These are phyloP conservation scores for Immersiporthe knoxdaviesiana DNA, from an alignment of 2,329 filamentous ascomycete genomes.

Conservation along the genomic window DNA sequence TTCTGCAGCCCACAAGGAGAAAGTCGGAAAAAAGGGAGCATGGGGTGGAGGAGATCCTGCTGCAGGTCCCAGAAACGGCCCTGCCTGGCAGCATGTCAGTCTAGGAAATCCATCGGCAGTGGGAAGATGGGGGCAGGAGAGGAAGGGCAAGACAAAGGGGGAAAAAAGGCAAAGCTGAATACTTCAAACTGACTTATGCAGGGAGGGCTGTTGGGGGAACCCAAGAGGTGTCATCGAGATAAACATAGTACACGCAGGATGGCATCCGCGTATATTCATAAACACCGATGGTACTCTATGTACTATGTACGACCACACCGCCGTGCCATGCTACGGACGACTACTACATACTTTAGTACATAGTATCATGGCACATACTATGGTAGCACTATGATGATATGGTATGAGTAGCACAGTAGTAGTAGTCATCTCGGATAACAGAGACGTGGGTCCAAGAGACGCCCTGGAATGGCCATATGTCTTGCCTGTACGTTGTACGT, in stretches of 20 bases:
- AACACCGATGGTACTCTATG: not conserved
- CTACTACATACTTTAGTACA: no score
- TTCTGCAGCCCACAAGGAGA: constrained; percentile 11
- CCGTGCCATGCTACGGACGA: no score
- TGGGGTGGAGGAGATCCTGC: not conserved
- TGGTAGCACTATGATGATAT: not conserved
- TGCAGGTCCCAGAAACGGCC: constrained; percentile 7
- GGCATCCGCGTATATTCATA: no score
- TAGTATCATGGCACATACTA: no score
- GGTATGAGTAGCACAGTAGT: no score
- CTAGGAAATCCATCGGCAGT: not conserved
- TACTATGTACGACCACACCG: no score
- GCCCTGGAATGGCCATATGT: not conserved
- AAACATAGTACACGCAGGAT: no score
- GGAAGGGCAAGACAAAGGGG: no score
- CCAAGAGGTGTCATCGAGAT: not conserved
- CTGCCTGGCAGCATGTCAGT: not conserved
- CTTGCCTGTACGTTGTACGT: not conserved
- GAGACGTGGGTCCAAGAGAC: not conserved
- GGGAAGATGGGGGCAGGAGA: not conserved
- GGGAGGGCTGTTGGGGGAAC: not conserved
- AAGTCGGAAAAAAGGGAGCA: not conserved
- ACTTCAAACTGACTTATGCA: no score
- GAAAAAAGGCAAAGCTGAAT: no score
- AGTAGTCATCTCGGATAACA: not conserved